Base-by-base conservation (phyloP, 2,329 filamentous ascomycete genomes). In the Cladophialophora carrionii region DNA sequence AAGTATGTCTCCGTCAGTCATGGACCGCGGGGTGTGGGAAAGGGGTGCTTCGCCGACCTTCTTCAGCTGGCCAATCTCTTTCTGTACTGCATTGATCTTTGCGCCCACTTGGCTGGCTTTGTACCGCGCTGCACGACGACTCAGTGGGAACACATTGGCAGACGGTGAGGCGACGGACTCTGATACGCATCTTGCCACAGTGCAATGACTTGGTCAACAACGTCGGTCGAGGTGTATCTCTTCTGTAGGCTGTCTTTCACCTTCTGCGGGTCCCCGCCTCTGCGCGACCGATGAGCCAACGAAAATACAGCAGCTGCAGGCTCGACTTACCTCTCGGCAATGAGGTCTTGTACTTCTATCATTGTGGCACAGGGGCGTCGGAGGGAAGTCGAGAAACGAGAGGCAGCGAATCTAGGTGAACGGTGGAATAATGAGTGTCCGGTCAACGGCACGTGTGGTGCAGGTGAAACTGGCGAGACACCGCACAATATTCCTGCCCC, bases 211-310 rank as follows among this genome's bases (percentile, higher is more conserved):
- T 96, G 90, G 81, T 99, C 94, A 29, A 99, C 94, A 55, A 89
- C 83, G 75, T 92, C 90, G 74, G 92, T 90, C 14, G 88, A 84
- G 56, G 91, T 93, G 81, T 87, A 86, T 72, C 95, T 88, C 75
- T 88, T 88, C 72, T 90, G 87, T 80, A 99, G 95, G 70, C 90
- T 95, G 78, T 97, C 92, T 78, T 90, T 90, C 79, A 99, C 95
- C 81, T 88, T 89, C 76, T 96, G 90, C 17, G 92, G 91, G 80
- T 98, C 87, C 72, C 95, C 95, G 71, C 94, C 95, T 73, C 92
- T 70, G 58, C 20, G 53, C 4, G n/a, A 61, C 17, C 24, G 61
- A 56, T 63, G 53, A 65, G 56, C 22, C 34, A 53, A 41, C 22
- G 29, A n/a, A 22, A 17, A 8, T 6, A n/a, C 26, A 61, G 48